These are phyloP conservation scores for Microdochium trichocladiopsis DNA, from an alignment of 2,329 filamentous ascomycete genomes.

Conservation along the genomic window DNA sequence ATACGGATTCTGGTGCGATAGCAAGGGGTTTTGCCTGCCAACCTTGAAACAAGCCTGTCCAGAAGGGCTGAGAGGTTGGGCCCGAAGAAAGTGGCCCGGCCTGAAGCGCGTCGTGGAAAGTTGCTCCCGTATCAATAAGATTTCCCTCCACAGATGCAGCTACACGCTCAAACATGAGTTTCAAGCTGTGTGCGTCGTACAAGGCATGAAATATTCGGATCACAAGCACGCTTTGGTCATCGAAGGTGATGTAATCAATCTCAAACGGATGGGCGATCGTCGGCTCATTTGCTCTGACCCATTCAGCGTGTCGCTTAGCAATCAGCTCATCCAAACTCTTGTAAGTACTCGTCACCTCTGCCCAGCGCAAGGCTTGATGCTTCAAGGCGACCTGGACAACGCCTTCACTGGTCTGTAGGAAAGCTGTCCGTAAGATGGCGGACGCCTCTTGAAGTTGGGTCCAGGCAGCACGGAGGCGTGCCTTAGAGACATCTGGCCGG, in stretches of 20 bases:
- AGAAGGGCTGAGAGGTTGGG: constrained; percentile 7
- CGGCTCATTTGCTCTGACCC: constrained; percentile 45
- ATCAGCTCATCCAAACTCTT: constrained; percentile 24
- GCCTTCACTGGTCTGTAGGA: constrained; percentile 67
- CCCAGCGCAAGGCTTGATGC: constrained; percentile 33
- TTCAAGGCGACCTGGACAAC: constrained; percentile 66
- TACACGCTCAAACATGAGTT: constrained; percentile 57
- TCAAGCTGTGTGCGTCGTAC: constrained; percentile 78
- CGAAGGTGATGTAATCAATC: constrained; percentile 29
- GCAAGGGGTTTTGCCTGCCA: background rate
- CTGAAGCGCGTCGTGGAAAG: background rate
- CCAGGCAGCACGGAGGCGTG: constrained; percentile 52
- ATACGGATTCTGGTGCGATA: background rate
- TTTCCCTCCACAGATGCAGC: background rate
- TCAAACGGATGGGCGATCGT: constrained; percentile 46
- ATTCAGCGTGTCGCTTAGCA: constrained; percentile 30
- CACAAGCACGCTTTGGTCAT: constrained; percentile 32
- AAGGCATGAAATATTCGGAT: constrained; percentile 77
- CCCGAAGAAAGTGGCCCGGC: constrained; percentile 1
- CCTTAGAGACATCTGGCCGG: constrained; percentile 29
- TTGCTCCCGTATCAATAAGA: background rate
- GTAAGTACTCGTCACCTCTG: constrained; percentile 19
- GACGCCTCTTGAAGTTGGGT: constrained; percentile 37
- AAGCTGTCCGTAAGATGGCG: constrained; percentile 65
- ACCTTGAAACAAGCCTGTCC: background rate